A percentile compares a stretch with the other conserved stretches of the same genome.
phyloP scores from a whole-genome alignment of 768 basidiomycete genomes.

The Hygrophorus russula region DNA sequence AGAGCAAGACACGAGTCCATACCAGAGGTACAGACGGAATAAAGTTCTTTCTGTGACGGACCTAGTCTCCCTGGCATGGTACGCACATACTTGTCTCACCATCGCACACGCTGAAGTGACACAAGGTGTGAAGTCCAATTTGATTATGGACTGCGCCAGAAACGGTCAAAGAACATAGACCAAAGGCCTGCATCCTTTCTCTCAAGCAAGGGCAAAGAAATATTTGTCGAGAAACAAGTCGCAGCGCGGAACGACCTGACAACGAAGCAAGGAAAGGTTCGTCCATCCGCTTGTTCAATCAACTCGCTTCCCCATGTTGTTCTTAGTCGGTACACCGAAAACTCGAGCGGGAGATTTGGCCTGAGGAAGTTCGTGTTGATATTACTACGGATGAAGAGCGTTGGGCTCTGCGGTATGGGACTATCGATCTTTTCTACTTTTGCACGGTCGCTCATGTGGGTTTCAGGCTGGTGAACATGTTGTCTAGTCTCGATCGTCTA shows the following conservation, averaged over 20 bases:
- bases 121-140: conserved; percentile 75
- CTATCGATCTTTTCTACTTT: neutral
- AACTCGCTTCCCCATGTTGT: neutral
- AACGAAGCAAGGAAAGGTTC: conserved; percentile 45
- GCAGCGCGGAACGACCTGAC: conserved; percentile 44
- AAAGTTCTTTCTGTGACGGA: conserved; percentile 51
- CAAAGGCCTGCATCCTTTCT: conserved; percentile 45
- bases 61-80: conserved; percentile 53
- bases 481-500: conserved; percentile 50
- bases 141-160: conserved; percentile 62
- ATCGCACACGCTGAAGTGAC: conserved; percentile 1
- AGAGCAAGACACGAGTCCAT: conserved; percentile 20
- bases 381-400: conserved; percentile 51
- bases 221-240: conserved; percentile 37
- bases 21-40: conserved; percentile 30
- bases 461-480: conserved; percentile 60
- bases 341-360: conserved; percentile 62
- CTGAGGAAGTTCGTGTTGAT: conserved; percentile 42
- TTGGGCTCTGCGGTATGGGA: conserved; percentile 62
- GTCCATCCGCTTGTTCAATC: conserved; percentile 7
- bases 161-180: conserved; percentile 34
- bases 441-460: too few species aligned
- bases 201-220: conserved; percentile 47
- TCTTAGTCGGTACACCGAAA: conserved; percentile 61
- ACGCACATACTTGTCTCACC: conserved; percentile 12